Evolutionary conservation across 2,329 filamentous ascomycete genomes (phyloP), one percentile per base, ranked within the genome.

Genomic region (Calonectria pauciramosa): DNA sequence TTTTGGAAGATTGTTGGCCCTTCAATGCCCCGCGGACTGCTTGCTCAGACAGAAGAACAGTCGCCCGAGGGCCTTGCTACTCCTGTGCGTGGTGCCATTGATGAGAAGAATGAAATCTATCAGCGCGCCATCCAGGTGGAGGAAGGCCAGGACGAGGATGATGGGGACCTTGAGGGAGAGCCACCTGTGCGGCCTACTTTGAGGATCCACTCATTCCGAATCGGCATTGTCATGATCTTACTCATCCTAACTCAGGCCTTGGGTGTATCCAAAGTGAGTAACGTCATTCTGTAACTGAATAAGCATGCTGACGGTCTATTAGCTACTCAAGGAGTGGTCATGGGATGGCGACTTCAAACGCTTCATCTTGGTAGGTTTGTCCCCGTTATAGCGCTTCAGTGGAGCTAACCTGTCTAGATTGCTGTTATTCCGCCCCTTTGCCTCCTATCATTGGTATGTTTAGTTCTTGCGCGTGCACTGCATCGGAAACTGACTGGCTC

Each of bases 141-240:
- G 11, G 80, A 82, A 66, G 80, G 80, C 0, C 72, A 84, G 5
- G 72, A 49, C 3, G 80, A 79, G 0, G 67, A 44, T 0, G 77
- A 80, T 3, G 77, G 73, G 16, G 80, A 81, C 16, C 41, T 81
- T 0, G 80, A 81, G 59, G 74, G 75, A 8, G 78, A 64, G 14
- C 71, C 72, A 30, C 80, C 72, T 28, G 73, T 72, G 28, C 75
- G 80, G 5, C 80, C 80, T 20, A 72, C 71, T 20, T 65, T 81
- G n/a, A 51, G 70, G 13, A 63, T 81, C 11, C 80, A 81, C 51
- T 80, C 80, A 1, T 54, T 81, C 47, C 41, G 79, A 66, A 79
- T 81, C 7, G 79, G 80, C 7, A 71, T 81, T 20, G 80, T 80
- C 2, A 80, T 81, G 38, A 76, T 81, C n/a, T 30, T 81, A 65